Base-by-base conservation (phyloP, 345 rosid species). In the Hibiscus tridactylites region DNA sequence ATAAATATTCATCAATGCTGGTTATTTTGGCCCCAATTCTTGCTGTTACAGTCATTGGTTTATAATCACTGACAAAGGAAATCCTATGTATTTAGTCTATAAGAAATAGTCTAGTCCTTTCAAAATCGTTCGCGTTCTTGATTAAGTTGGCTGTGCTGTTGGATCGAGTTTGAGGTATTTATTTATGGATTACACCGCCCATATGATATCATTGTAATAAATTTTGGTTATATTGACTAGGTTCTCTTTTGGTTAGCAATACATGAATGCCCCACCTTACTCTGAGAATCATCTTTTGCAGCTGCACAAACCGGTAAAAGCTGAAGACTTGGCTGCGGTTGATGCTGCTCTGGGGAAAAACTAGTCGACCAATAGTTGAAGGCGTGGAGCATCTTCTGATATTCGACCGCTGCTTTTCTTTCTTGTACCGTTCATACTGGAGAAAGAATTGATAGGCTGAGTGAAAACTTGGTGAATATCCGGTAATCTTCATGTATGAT, bases 271-370 rank as follows among this genome's bases (percentile, higher is more conserved):
- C 21, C 70, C 70, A 47, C 12, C 71, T 67, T 67, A 47, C 24
- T 47, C 21, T 46, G 24, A 28, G 42, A 49, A 28, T 7, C 58
- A 15, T 49, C n/a, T 49, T 49, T 63, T 67, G 70, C 71, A 67
- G 71, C 58, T 67, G 42, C 71, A 67, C 71, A 67, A 67, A 67
- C 70, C 57, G 15, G 71, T 49, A 28, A 67, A 15, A 15, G 42
- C 16, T 16, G 58, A 67, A 49, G 71, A 63, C 49, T 35, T 62
- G 46, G 26, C 47, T 62, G 46, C 46, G 6, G 46, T 35, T 6
- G 6, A 39, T 35, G 47, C 17, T 35, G 66, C 66, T 31, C 2
- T 16, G 12, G 12, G 24, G 10, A 33, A 61, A 3, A 61, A 61
- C 21, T 61, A 33, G 35, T 31, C 37, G 57, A 47, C 54, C 19